Base-by-base conservation (phyloP, 495 filamentous ascomycete genomes). In the Talaromyces ruber region DNA sequence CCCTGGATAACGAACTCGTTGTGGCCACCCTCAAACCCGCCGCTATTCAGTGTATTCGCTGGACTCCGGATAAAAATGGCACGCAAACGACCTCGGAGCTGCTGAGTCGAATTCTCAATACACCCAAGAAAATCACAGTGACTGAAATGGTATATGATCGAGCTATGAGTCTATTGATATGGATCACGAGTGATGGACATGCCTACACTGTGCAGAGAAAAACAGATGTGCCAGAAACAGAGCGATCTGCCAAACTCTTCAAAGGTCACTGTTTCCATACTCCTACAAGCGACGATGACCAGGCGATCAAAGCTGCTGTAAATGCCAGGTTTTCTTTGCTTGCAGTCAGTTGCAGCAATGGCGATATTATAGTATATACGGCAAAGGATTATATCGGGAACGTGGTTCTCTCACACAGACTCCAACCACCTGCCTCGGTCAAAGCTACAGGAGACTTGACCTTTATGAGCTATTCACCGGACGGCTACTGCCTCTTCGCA, bases 291-390 rank as follows among this genome's bases (percentile, higher is more conserved):
- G 75, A 82, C 3, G 73, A 75, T 5, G 81, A 87, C 39, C 74
- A 79, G 66, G 94, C 91, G 8, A 73, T 84, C 4, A 88, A 86
- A 62, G 90, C 87, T 29, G 84, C 92, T 2, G 90, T 98, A 58
- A 97, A 98, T 69, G 94, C 95, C 0, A 81, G 93, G 11, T 99
- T 98, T 68, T 98, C 95, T 1, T 75, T 98, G 14, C 84, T 99
- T 39, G 92, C 94, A 9, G 82, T 98, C 28, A 91, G 87, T n/a
- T 93, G 90, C 65, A 80, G 78, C 43, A 86, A 91, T 70, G 92
- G 95, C 18, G 82, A 83, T 28, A 84, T 98, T 60, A 81, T 85
- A 28, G 87, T 98, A 7, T 99, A 98, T 67, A 92, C 86, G 2
- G 93, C 90, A 4, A 86, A 87, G 71, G 93, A 99, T 71, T 98